phyloP scores from a whole-genome alignment of 2,329 filamentous ascomycete species.

The Pestalotiopsis sp. region DNA sequence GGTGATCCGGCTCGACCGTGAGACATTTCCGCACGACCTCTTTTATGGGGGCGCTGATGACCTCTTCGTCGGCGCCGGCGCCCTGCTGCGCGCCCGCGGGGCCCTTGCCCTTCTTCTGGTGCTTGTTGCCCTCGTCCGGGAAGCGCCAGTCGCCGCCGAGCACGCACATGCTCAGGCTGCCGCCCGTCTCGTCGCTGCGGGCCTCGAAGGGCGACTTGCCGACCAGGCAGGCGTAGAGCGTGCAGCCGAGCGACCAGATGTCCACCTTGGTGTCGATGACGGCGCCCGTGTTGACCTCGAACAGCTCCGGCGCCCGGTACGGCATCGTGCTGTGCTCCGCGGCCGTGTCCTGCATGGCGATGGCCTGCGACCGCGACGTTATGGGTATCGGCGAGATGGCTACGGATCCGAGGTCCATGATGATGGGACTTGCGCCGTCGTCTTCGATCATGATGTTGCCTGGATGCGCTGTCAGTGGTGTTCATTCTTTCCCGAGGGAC shows the following conservation, averaged over 20 bases:
- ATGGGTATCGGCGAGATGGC: constrained; percentile 86
- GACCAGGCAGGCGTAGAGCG: constrained; percentile 94
- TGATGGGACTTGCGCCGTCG: constrained; percentile 81
- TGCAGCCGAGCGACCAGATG: constrained; percentile 97
- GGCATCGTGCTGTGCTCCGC: constrained; percentile 99
- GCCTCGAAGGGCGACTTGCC: constrained; percentile 98
- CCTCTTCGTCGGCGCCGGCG: constrained; percentile 43
- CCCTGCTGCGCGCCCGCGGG: constrained; percentile 31
- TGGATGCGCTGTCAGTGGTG: neutral
- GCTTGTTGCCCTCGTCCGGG: constrained; percentile 77
- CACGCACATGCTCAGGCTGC: constrained; percentile 89
- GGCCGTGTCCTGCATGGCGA: constrained; percentile 91
- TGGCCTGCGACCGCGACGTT: constrained; percentile 84
- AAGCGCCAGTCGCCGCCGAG: constrained; percentile 95
- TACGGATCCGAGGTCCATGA: constrained; percentile 96
- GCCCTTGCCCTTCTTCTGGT: constrained; percentile 47
- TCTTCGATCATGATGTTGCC: constrained; percentile 99
- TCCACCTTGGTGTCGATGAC: constrained; percentile 96
- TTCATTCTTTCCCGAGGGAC: too few species aligned
- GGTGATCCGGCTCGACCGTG: constrained; percentile 81
- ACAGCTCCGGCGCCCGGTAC: constrained; percentile 95
- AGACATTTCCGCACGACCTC: constrained; percentile 88
- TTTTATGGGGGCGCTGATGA: constrained; percentile 80
- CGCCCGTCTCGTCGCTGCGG: constrained; percentile 93
- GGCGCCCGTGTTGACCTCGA: constrained; percentile 93